phyloP scores from a whole-genome alignment of 169 alveolate genomes.

The Eimeria brunetti region DNA sequence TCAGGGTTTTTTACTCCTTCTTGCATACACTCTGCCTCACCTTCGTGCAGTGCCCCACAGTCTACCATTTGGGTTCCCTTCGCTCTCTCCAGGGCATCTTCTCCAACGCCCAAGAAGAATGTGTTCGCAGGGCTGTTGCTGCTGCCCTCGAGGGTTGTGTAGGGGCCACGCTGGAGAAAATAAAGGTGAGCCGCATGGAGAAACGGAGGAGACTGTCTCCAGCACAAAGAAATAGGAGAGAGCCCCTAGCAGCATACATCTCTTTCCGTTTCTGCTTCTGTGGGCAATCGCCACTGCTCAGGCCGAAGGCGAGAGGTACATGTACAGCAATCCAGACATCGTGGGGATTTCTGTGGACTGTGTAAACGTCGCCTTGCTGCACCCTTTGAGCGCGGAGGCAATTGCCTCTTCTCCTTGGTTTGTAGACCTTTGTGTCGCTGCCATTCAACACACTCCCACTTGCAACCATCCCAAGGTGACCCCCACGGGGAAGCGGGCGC shows the following conservation, averaged over 20 bases:
- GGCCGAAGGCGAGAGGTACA: conserved; percentile 73
- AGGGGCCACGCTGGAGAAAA: conserved; percentile 43
- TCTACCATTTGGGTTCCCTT: conserved; percentile 75
- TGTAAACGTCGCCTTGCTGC: conserved; percentile 76
- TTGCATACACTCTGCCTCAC: conserved; percentile 53
- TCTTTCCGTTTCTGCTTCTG: background rate
- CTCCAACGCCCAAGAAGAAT: conserved; percentile 56
- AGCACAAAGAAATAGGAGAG: background rate
- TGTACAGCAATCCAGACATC: conserved; percentile 76
- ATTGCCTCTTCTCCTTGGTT: conserved; percentile 42
- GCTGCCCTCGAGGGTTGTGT: conserved; percentile 55
- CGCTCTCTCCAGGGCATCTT: conserved; percentile 72
- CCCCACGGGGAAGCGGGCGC: background rate
- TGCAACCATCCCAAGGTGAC: conserved; percentile 80
- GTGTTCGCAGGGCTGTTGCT: conserved; percentile 60
- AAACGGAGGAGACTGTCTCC: background rate
- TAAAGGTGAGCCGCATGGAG: conserved; percentile 60
- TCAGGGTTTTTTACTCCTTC: conserved; percentile 71
- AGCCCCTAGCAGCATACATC: background rate
- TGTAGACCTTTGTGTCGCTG: conserved; percentile 33
- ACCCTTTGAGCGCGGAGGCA: conserved; percentile 43
- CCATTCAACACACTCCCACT: conserved; percentile 66
- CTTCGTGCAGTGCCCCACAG: conserved; percentile 72
- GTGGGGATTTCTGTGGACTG: conserved; percentile 78
- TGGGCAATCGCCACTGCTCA: background rate